phyloP scores from a whole-genome alignment of 2,329 filamentous ascomycete species.

The Fusarium sp. region DNA sequence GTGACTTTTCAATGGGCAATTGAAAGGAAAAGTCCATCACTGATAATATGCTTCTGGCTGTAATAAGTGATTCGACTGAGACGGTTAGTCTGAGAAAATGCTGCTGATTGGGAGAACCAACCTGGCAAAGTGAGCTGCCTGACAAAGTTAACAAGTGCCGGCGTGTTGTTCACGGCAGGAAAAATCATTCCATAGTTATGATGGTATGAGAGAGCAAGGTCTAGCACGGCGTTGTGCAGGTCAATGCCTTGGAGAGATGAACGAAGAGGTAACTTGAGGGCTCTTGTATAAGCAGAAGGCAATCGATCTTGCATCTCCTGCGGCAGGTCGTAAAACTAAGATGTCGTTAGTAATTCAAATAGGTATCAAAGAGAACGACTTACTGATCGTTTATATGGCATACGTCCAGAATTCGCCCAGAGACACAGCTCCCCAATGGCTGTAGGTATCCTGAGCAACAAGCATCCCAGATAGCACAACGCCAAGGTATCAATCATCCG shows the following conservation, averaged over 20 bases:
- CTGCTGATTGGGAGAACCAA: constrained; percentile 56
- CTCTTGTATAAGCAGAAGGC: constrained; percentile 71
- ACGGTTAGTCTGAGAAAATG: constrained; percentile 45
- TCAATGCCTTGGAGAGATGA: constrained; percentile 64
- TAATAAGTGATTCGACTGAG: constrained; percentile 67
- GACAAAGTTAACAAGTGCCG: constrained; percentile 79
- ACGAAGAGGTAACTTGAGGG: constrained; percentile 67
- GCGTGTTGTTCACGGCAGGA: constrained; percentile 79
- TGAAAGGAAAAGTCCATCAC: constrained; percentile 65
- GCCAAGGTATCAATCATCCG: constrained; percentile 81
- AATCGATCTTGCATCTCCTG: constrained; percentile 76
- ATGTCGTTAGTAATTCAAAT: neutral
- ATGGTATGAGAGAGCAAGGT: constrained; percentile 75
- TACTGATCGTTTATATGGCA: constrained; percentile 81
- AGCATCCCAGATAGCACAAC: constrained; percentile 83
- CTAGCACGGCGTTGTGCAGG: constrained; percentile 75
- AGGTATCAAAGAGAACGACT: constrained; percentile 45
- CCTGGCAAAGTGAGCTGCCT: constrained; percentile 81
- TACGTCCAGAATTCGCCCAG: constrained; percentile 77
- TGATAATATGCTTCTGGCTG: constrained; percentile 62
- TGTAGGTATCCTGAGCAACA: constrained; percentile 83
- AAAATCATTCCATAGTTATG: constrained; percentile 78
- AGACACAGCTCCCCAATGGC: constrained; percentile 78
- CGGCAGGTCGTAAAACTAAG: constrained; percentile 70
- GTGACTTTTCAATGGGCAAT: constrained; percentile 65